A percentile compares a stretch with the other conserved stretches of the same genome.
phyloP scores from a whole-genome alignment of 2,329 filamentous ascomycete genomes.

The Apiospora pterosperma region DNA sequence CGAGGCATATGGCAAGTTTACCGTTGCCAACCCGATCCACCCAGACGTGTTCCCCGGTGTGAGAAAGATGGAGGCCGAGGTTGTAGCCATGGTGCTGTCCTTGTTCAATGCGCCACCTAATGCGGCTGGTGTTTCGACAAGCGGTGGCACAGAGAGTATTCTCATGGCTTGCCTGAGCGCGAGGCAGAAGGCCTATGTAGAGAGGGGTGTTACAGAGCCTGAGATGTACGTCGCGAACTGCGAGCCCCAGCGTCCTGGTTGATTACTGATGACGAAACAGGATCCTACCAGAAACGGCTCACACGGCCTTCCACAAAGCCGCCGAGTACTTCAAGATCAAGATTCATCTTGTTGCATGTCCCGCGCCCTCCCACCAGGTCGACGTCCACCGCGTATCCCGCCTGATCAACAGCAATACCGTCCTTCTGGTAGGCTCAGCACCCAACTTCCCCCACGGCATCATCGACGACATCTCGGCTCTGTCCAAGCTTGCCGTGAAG shows the following conservation, averaged over 20 bases:
- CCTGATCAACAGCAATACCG: conserved; percentile 89
- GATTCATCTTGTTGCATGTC: conserved; percentile 82
- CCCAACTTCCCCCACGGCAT: conserved; percentile 99
- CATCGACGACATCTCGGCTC: conserved; percentile 85
- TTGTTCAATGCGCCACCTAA: conserved; percentile 88
- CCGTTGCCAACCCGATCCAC: conserved; percentile 93
- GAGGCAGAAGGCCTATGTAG: conserved; percentile 80
- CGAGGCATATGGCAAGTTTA: conserved; percentile 91
- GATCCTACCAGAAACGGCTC: conserved; percentile 91
- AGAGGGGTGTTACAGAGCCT: conserved; percentile 85
- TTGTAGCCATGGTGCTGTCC: conserved; percentile 90
- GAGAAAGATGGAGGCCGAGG: conserved; percentile 97
- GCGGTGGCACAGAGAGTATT: conserved; percentile 93
- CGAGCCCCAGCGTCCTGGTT: not conserved
- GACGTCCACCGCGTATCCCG: conserved; percentile 73
- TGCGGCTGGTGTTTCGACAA: conserved; percentile 84
- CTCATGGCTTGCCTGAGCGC: conserved; percentile 91
- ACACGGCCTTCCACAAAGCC: conserved; percentile 96
- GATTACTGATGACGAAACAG: conserved; percentile 36
- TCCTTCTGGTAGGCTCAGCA: conserved; percentile 89
- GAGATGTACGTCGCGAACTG: conserved; percentile 68
- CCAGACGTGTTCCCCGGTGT: conserved; percentile 98
- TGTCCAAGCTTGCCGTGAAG: conserved; percentile 78
- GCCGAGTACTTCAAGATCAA: conserved; percentile 97
- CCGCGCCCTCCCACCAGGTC: conserved; percentile 81